Percentiles rank a stretch among this genome's conserved stretches.
Conservation (phyloP, 2,329 filamentous ascomycete species). For the Fusarium sarcochroum region DNA sequence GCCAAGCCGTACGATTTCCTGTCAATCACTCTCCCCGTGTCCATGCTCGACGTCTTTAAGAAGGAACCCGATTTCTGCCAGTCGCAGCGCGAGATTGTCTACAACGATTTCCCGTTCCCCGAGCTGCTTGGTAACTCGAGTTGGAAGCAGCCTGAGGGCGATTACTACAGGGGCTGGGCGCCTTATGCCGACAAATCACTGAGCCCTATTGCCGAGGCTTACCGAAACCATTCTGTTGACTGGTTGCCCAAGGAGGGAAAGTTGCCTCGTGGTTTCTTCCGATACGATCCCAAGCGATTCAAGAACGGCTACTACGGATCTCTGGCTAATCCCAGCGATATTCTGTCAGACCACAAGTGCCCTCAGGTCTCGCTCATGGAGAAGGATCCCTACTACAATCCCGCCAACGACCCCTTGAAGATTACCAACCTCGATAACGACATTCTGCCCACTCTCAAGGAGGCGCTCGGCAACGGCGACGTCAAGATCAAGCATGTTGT, state of each 20-base stretch:
- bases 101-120: conserved; percentile 52
- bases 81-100: conserved; percentile 40
- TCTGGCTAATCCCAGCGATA: conserved; percentile 9
- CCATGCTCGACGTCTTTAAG: conserved; percentile 50
- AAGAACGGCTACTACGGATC: conserved; percentile 39
- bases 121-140: conserved; percentile 43
- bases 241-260: conserved; percentile 48
- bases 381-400: conserved; percentile 55
- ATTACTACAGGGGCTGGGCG: conserved; percentile 55
- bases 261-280: conserved; percentile 49
- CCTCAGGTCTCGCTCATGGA: conserved; percentile 25
- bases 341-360: conserved; percentile 31
- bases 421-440: conserved; percentile 57
- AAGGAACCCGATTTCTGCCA: conserved; percentile 47
- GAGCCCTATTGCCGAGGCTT: conserved; percentile 45
- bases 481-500: conserved; percentile 62
- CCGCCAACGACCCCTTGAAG: conserved; percentile 57
- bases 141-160: conserved; percentile 48
- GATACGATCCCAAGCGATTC: conserved; percentile 49
- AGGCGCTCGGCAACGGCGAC: conserved; percentile 43
- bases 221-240: conserved; percentile 46
- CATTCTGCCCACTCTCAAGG: conserved; percentile 49
- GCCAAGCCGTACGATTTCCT: conserved; percentile 51
- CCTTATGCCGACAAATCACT: conserved; percentile 38
- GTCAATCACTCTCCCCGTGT: conserved; percentile 51